Evolutionary conservation across 1,284 basidiomycete species (phyloP).

Genomic region (Puccinia coronata): DNA sequence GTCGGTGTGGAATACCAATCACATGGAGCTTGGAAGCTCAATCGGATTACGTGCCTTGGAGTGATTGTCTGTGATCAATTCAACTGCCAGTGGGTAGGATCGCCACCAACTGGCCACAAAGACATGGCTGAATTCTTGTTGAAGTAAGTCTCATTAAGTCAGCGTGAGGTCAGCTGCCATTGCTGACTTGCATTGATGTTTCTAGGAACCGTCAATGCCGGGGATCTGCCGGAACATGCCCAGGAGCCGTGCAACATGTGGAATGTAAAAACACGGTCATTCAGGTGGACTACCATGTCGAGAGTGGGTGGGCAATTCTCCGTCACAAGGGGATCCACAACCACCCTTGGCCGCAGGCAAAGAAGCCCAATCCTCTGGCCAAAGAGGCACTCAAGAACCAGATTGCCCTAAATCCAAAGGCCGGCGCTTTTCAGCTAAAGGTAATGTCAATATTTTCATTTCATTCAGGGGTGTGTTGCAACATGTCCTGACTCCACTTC

Average conservation of each 20-base stretch:
- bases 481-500: too few relatives aligned
- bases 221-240: neutral
- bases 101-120: neutral
- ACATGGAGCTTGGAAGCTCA: neutral
- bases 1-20: neutral
- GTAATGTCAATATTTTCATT: neutral
- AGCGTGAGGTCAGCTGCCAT: neutral
- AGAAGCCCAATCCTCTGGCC: neutral
- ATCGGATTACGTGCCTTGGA: neutral
- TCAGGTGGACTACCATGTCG: neutral
- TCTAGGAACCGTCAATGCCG: neutral
- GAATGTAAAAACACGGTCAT: neutral
- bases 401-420: neutral
- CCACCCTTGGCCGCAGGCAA: too few relatives aligned
- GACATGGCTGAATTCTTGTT: neutral
- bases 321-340: too few relatives aligned
- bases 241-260: neutral
- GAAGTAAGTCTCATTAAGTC: neutral
- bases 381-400: neutral
- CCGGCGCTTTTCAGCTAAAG: neutral
- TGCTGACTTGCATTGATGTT: neutral
- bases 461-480: too few relatives aligned
- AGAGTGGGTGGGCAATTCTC: conserved; percentile 7
- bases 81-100: neutral
- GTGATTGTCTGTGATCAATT: neutral